A percentile compares a stretch with the other conserved stretches of the same genome.
These are phyloP conservation scores for Thamnidium elegans DNA, from an alignment of 192 early-diverging fungal species.

Conservation along the genomic window DNA sequence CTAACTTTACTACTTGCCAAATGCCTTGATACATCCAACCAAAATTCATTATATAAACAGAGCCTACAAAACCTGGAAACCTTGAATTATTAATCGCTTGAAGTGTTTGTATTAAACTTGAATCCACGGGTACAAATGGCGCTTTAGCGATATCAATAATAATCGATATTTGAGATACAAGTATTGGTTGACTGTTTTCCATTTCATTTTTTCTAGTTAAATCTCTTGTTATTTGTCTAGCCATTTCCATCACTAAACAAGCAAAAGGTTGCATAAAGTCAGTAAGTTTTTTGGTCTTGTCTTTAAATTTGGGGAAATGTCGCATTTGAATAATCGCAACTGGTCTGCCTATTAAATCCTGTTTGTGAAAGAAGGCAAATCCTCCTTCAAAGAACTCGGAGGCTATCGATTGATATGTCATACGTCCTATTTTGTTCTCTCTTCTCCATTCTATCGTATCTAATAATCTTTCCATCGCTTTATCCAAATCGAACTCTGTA, in stretches of 20 bases:
- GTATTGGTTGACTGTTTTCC: background rate
- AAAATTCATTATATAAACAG: constrained; percentile 42
- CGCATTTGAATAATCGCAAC: constrained; percentile 37
- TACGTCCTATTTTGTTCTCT: constrained; percentile 22
- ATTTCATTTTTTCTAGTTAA: constrained; percentile 26
- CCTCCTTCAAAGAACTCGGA: constrained; percentile 28
- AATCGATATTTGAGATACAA: constrained; percentile 30
- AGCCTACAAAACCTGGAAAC: constrained; percentile 26
- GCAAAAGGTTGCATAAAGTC: constrained; percentile 35
- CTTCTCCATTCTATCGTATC: constrained; percentile 41
- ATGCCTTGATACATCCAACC: constrained; percentile 44
- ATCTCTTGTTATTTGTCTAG: constrained; percentile 38
- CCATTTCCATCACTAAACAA: constrained; percentile 42
- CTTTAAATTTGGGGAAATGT: constrained; percentile 30
- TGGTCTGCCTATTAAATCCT: constrained; percentile 37
- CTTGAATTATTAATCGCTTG: constrained; percentile 19
- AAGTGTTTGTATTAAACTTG: constrained; percentile 19
- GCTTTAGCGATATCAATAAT: constrained; percentile 32
- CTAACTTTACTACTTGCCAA: constrained; percentile 42
- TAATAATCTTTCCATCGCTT: constrained; percentile 16
- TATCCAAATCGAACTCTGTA: constrained; percentile 22
- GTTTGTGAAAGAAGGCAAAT: constrained; percentile 41
- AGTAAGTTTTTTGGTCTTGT: constrained; percentile 9
- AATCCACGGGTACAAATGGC: constrained; percentile 27
- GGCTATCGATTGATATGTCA: constrained; percentile 21